A percentile compares a stretch with the other conserved stretches of the same genome.
phyloP scores from a whole-genome alignment of 2,329 filamentous ascomycete genomes.

The Pestalotiopsis sp. region DNA sequence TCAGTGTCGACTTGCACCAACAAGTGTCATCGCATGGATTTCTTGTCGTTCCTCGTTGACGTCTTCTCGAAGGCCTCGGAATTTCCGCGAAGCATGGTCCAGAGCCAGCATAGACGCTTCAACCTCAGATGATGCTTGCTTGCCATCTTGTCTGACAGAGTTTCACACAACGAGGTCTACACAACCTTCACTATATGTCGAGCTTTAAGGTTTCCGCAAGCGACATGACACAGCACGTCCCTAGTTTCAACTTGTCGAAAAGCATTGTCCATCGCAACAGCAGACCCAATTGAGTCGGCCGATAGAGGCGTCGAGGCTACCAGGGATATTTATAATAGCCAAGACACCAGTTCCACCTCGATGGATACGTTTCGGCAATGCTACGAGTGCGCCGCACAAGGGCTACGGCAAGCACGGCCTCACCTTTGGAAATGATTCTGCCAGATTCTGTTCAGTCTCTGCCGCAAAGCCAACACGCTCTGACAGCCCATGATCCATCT shows the following conservation, averaged over 20 bases:
- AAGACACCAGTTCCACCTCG: background rate
- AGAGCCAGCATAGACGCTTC: background rate
- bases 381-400: background rate
- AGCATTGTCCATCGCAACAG: background rate
- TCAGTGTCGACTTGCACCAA: background rate
- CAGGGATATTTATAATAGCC: background rate
- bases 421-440: background rate
- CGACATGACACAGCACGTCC: background rate
- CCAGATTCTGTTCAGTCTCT: background rate
- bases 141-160: background rate
- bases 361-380: background rate
- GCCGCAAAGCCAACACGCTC: background rate
- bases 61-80: background rate
- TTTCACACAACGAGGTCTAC: background rate
- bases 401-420: background rate
- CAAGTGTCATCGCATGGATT: background rate
- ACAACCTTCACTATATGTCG: background rate
- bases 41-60: background rate
- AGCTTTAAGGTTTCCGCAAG: background rate
- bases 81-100: background rate
- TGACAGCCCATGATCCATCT: background rate
- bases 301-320: background rate
- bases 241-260: slow-evolving; percentile 9
- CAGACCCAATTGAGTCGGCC: background rate
- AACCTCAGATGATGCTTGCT: background rate